phyloP scores from a whole-genome alignment of 352 stramenopile species.

The Globisporangium okanoganense region DNA sequence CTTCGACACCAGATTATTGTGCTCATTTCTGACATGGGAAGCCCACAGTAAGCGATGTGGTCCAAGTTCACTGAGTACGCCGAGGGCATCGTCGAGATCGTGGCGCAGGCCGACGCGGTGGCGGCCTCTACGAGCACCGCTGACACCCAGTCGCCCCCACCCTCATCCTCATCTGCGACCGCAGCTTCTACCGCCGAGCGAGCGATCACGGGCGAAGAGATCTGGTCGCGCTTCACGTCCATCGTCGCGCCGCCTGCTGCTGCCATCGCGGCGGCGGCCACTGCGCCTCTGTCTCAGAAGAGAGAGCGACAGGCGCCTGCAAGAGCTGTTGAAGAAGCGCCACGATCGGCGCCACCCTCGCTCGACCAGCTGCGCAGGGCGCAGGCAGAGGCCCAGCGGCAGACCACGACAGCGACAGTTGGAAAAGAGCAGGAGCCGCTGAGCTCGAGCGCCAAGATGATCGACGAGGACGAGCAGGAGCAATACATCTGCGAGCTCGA shows the following conservation, averaged over 20 bases:
- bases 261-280: background rate
- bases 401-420: background rate
- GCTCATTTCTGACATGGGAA: background rate
- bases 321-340: constrained; percentile 2
- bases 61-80: constrained; percentile 56
- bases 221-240: constrained; percentile 35
- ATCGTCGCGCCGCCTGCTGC: constrained; percentile 41
- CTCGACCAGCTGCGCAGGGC: constrained; percentile 18
- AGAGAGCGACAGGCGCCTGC: background rate
- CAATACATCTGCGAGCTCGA: constrained; percentile 79
- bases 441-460: constrained; percentile 3
- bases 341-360: constrained; percentile 7
- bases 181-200: background rate
- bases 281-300: constrained; percentile 8
- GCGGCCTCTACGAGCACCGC: constrained; percentile 2
- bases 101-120: constrained; percentile 49
- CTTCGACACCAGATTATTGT: background rate
- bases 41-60: constrained; percentile 42
- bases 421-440: constrained; percentile 2
- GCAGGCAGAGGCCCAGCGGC: background rate
- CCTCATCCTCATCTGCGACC: constrained; percentile 1
- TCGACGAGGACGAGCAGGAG: constrained; percentile 63
- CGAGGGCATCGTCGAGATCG: constrained; percentile 61
- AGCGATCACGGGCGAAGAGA: constrained; percentile 24
- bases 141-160: constrained; percentile 14